phyloP scores from a whole-genome alignment of 1,284 basidiomycete species.

The Trametes polyzona region DNA sequence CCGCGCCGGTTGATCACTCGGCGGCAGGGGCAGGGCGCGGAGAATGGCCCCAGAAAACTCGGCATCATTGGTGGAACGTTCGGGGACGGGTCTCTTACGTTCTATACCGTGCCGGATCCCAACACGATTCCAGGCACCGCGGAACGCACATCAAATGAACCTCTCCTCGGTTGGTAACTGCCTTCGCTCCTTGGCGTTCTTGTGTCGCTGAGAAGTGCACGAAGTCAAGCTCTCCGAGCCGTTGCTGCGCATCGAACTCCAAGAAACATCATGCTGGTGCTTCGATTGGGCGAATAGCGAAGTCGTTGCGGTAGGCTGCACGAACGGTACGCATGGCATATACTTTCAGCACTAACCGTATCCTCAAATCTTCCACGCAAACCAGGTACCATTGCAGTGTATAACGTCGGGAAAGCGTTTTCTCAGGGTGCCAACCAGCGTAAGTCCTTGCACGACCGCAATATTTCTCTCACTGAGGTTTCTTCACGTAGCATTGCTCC shows the following conservation, averaged over 20 bases:
- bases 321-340: constrained; percentile 67
- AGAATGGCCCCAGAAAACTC: constrained; percentile 54
- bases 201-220: neutral
- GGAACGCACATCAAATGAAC: constrained; percentile 28
- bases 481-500: constrained; percentile 53
- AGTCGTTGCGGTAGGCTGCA: constrained; percentile 76
- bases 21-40: neutral
- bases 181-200: neutral
- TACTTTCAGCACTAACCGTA: neutral
- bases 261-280: constrained; percentile 72
- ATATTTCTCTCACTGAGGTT: neutral
- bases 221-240: constrained; percentile 67
- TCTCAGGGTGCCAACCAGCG: constrained; percentile 6
- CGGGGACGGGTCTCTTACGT: constrained; percentile 78
- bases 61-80: constrained; percentile 85
- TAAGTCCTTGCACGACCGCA: neutral
- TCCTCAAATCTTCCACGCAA: neutral
- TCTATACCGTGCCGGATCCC: constrained; percentile 82
- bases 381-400: constrained; percentile 76
- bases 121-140: constrained; percentile 42
- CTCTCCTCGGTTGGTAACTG: constrained; percentile 28
- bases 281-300: constrained; percentile 90
- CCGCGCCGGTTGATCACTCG: neutral
- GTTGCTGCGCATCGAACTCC: constrained; percentile 68
- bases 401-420: constrained; percentile 64